These are phyloP conservation scores for Colletotrichum coccodes DNA, from an alignment of 2,329 filamentous ascomycete species.

Conservation along the genomic window DNA sequence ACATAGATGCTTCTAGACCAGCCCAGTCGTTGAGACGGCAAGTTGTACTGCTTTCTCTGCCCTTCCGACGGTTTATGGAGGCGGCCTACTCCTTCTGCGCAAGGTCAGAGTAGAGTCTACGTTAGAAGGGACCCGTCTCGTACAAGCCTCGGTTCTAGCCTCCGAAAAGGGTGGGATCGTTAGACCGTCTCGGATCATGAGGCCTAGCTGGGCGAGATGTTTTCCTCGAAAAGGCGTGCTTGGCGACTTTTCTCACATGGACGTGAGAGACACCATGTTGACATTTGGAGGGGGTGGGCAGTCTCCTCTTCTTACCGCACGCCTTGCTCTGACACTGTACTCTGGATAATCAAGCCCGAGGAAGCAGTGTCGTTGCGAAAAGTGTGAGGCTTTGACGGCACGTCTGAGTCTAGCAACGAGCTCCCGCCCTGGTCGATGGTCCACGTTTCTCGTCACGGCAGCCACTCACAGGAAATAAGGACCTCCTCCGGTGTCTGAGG, in stretches of 20 bases:
- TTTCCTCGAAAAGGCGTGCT: neutral
- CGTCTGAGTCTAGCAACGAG: neutral
- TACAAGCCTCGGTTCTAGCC: neutral
- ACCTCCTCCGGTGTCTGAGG: no score
- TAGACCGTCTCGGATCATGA: neutral
- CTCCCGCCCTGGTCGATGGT: neutral
- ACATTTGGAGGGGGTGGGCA: no score
- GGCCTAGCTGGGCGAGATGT: neutral
- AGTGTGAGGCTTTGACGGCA: neutral
- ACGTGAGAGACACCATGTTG: neutral
- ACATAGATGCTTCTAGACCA: neutral
- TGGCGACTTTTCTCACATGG: neutral
- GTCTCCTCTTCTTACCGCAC: no score
- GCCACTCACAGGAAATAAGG: no score
- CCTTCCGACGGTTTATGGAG: no score
- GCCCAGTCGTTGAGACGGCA: neutral
- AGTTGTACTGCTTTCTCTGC: no score
- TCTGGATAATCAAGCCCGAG: no score
- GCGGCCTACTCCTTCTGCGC: no score
- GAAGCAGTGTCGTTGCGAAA: no score
- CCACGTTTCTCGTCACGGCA: neutral
- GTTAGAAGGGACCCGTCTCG: neutral
- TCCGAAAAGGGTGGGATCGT: neutral
- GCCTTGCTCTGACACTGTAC: no score
- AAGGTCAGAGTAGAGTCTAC: no score